Percentiles rank a stretch among this genome's conserved stretches.
phyloP scores from a whole-genome alignment of 495 filamentous ascomycete genomes.

The Rostrohypoxylon terebratum region DNA sequence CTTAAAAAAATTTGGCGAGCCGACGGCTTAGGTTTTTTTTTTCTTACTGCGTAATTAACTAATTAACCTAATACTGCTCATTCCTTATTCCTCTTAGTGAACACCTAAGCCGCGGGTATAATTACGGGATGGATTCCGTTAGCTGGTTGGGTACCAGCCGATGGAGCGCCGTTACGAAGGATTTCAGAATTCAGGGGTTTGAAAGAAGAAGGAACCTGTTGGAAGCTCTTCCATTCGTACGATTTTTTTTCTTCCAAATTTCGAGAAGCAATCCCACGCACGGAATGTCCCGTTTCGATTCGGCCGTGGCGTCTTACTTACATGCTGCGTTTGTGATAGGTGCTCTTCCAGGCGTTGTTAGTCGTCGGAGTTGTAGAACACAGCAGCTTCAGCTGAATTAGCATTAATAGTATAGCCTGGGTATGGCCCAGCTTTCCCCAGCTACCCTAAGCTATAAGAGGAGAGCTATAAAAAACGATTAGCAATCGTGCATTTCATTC shows the following conservation, averaged over 20 bases:
- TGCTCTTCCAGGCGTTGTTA: neutral
- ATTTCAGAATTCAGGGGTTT: conserved; percentile 5
- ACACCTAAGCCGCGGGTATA: conserved; percentile 12
- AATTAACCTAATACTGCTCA: too few relatives aligned
- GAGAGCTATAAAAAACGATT: conserved; percentile 11
- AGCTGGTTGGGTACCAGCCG: conserved; percentile 13
- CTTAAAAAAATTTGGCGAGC: neutral
- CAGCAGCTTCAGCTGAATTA: conserved; percentile 25
- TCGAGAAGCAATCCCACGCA: neutral
- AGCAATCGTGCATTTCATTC: conserved; percentile 1
- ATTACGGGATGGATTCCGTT: neutral
- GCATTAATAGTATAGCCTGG: neutral
- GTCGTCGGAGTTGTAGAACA: neutral
- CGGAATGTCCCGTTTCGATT: conserved; percentile 23
- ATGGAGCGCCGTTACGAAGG: conserved; percentile 15
- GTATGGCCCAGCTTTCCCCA: neutral
- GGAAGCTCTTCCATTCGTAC: neutral
- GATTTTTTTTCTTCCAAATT: neutral
- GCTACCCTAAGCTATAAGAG: neutral
- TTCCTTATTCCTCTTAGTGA: neutral
- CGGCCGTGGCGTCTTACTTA: neutral
- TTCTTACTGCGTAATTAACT: neutral
- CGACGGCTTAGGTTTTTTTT: neutral
- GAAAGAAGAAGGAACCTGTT: neutral
- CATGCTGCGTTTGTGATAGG: too few relatives aligned